Evolutionary conservation across 2,329 filamentous ascomycete genomes (phyloP).

Genomic region (Emergomyces africanus): DNA sequence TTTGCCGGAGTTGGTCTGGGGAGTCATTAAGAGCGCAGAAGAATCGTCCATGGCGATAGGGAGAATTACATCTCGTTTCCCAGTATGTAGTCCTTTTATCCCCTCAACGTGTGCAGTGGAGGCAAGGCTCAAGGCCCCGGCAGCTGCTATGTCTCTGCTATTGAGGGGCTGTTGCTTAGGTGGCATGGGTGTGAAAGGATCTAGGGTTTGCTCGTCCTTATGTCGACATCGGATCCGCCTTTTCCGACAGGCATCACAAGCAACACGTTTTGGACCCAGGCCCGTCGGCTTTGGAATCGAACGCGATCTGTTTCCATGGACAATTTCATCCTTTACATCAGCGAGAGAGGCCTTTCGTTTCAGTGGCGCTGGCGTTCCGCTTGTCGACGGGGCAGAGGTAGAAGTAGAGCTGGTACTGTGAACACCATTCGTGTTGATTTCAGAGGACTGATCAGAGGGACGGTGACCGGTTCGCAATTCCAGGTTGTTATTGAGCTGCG

Average conservation of each 20-base stretch:
- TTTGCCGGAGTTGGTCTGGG: slow-evolving; percentile 5
- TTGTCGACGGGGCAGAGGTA: slow-evolving; percentile 14
- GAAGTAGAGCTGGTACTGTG: slow-evolving; percentile 10
- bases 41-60: background rate
- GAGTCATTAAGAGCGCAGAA: background rate
- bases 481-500: slow-evolving; percentile 18
- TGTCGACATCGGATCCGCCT: slow-evolving; percentile 51
- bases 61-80: background rate
- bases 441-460: slow-evolving; percentile 17
- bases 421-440: slow-evolving; percentile 9
- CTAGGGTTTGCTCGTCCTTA: slow-evolving; percentile 39
- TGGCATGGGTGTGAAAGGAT: background rate
- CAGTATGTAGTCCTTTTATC: background rate
- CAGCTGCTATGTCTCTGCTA: slow-evolving; percentile 1
- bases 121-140: background rate
- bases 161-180: background rate
- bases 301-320: background rate
- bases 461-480: slow-evolving; percentile 26
- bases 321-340: slow-evolving; percentile 17
- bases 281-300: slow-evolving; percentile 30
- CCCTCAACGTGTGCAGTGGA: background rate
- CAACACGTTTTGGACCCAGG: slow-evolving; percentile 45
- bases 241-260: slow-evolving; percentile 50
- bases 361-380: slow-evolving; percentile 13
- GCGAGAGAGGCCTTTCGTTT: slow-evolving; percentile 11